Conservation (phyloP, 2,329 filamentous ascomycete genomes). For the Nemania sp. region DNA sequence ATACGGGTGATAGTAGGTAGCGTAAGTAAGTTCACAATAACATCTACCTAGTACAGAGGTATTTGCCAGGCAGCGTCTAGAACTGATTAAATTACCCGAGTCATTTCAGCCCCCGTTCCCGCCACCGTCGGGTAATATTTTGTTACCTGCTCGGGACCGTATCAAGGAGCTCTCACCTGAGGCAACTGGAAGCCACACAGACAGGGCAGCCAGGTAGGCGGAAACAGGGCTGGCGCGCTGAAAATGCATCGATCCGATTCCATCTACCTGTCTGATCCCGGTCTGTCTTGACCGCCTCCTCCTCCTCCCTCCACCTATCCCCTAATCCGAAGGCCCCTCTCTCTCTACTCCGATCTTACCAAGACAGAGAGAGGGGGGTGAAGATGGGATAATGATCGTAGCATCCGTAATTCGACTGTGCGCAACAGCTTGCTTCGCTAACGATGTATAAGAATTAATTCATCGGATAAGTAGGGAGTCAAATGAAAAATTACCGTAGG, state of each 20-base stretch:
- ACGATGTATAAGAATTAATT: too few species aligned
- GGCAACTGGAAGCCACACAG: background rate
- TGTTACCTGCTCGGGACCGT: conserved; percentile 9
- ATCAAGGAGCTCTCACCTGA: conserved; percentile 1
- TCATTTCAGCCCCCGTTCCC: background rate
- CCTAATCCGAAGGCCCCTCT: background rate
- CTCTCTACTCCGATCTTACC: too few species aligned
- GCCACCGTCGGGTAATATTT: background rate
- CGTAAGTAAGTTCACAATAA: too few species aligned
- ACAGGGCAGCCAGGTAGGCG: background rate
- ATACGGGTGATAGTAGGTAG: too few species aligned
- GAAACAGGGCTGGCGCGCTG: conserved; percentile 19
- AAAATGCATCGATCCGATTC: background rate
- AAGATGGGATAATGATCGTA: too few species aligned
- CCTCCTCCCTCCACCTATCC: too few species aligned
- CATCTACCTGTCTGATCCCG: background rate
- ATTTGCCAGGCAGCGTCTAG: background rate
- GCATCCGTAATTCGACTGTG: too few species aligned
- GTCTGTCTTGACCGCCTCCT: background rate
- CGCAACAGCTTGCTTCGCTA: too few species aligned
- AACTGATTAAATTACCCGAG: background rate
- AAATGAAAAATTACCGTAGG: too few species aligned
- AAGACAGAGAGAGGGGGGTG: too few species aligned
- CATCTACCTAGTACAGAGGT: too few species aligned
- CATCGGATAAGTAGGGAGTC: too few species aligned